Conservation (phyloP, 192 early-diverging fungal species). For the Coemansia sp. region DNA sequence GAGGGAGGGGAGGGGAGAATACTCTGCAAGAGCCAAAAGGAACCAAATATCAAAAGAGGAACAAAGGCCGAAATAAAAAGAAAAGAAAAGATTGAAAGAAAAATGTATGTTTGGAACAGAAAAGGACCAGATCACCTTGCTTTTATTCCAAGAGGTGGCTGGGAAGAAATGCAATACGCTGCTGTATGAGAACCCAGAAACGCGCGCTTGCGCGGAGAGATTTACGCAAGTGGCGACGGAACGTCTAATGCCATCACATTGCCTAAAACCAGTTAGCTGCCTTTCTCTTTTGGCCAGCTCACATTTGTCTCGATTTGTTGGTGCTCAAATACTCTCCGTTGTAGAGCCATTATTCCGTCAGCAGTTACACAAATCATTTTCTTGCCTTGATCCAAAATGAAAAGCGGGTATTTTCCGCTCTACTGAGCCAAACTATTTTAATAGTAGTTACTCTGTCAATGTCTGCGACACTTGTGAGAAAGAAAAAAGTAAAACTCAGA, state of each 20-base stretch:
- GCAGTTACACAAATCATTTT: not conserved
- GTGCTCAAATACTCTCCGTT: not conserved
- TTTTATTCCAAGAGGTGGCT: no score
- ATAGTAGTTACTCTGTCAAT: no score
- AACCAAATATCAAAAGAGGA: no score
- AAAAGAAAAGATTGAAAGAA: not conserved
- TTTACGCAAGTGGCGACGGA: not conserved
- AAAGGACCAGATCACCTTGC: not conserved
- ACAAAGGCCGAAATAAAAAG: no score
- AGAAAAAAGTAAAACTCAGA: no score
- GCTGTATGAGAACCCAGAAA: constrained; percentile 2
- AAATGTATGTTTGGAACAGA: not conserved
- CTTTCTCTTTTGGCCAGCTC: no score
- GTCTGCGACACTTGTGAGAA: no score
- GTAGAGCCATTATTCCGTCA: not conserved
- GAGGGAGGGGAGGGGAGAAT: no score
- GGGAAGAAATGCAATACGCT: not conserved
- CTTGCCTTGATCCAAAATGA: not conserved
- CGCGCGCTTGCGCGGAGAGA: constrained; percentile 10
- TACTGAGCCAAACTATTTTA: not conserved
- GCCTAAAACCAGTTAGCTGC: no score
- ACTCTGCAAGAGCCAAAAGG: no score
- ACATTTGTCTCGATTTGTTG: not conserved
- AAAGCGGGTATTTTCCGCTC: not conserved
- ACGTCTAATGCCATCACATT: not conserved